phyloP scores from a whole-genome alignment of 345 rosid genomes.

The Citrus hindsii region DNA sequence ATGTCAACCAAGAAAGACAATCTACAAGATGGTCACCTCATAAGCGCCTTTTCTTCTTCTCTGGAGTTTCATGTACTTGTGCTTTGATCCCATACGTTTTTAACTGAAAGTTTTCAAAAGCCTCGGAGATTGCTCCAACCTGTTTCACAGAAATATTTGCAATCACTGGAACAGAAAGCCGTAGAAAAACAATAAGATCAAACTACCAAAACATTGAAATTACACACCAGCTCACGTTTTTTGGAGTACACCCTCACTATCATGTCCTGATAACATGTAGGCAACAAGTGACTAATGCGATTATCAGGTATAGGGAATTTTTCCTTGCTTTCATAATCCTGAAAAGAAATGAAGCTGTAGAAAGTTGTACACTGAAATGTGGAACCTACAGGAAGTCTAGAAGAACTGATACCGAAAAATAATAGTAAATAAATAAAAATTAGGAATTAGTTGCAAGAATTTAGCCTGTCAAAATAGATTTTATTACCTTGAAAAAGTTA shows the following conservation, averaged over 20 bases:
- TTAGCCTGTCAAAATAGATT: background rate
- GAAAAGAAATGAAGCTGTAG: constrained; percentile 19
- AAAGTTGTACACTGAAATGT: background rate
- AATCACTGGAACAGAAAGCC: background rate
- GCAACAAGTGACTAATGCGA: constrained; percentile 83
- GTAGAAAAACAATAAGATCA: background rate
- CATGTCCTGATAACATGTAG: constrained; percentile 82
- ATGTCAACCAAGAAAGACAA: background rate
- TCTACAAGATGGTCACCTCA: constrained; percentile 19
- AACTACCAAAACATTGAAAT: background rate
- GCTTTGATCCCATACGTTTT: constrained; percentile 78
- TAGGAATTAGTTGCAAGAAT: background rate
- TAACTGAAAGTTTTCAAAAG: constrained; percentile 91
- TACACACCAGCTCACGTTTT: constrained; percentile 79
- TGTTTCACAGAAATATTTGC: constrained; percentile 29
- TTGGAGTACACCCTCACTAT: constrained; percentile 89
- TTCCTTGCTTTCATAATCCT: constrained; percentile 84
- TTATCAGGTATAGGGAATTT: constrained; percentile 71
- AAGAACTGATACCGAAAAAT: background rate
- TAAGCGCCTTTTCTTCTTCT: constrained; percentile 72
- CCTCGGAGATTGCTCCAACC: constrained; percentile 79
- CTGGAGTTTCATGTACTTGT: constrained; percentile 90
- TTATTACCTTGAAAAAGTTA: constrained; percentile 83
- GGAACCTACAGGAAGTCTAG: background rate
- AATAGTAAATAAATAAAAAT: background rate